Evolutionary conservation across 1,284 basidiomycete species (phyloP), one percentile per base, ranked within the genome.

Genomic region (Ceratobasidium sp.): DNA sequence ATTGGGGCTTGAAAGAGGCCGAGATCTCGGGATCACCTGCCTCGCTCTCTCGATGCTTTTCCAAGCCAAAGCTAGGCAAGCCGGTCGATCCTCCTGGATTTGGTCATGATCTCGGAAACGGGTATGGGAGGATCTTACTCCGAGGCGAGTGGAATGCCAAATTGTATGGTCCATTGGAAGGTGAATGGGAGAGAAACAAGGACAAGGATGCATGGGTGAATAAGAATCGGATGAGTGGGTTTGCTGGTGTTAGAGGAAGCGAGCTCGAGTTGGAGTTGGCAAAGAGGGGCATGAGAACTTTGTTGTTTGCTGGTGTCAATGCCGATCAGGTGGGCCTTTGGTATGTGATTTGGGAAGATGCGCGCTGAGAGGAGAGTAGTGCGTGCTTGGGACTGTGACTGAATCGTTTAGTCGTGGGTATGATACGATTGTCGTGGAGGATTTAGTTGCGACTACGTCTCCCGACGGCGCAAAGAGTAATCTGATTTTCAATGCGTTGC

Each of bases 191-290:
- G 72, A 82, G 84, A 69, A 88, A 88, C 8, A 80, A 82, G 74
- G 80, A 82, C 12, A 79, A 78, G 23, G 89, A 91, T 79, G 82
- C 88, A 69, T 90, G 88, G 89, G 87, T 91, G 70, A 86, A 90
- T 78, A 91, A 90, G 79, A 90, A 90, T 78, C 81, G 88, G 70
- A 89, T 90, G 86, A 89, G 88, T 76, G 88, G 85, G 14, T 77
- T 90, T 23, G 90, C 87, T 88, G 88, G 88, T 12, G 28, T n/a
- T 12, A 84, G 84, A 62, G 87, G 89, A 76, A 84, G 83, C 28
- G 82, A 85, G 14, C 79, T 90, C 71, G 87, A 89, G 76, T 78
- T 88, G 30, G 89, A 87, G 76, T 82, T 91, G 43, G 81, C 86
- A 75, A 86, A 89, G 78, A 84, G 87, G 71, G 88, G 88, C 32